Evolutionary conservation across 169 alveolate genomes (phyloP).

Genomic region (Plasmodium fragile): DNA sequence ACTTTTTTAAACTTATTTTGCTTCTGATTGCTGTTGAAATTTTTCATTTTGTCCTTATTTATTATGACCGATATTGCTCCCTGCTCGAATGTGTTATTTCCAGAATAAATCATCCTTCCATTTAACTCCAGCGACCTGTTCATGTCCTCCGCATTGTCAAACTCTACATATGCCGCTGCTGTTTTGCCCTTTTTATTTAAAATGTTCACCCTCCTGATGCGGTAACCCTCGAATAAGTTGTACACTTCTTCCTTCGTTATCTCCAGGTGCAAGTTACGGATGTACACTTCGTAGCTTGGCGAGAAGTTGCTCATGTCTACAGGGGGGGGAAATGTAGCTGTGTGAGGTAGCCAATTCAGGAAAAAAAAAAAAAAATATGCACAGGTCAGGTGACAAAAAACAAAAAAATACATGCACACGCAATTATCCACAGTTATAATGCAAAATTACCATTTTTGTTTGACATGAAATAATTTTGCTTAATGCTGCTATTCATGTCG

Average conservation of each 20-base stretch:
- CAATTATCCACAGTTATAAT: background rate
- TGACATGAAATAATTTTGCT: conserved; percentile 59
- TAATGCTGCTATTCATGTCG: conserved; percentile 28
- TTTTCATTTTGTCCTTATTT: conserved; percentile 58
- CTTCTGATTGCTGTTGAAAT: conserved; percentile 39
- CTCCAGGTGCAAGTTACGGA: conserved; percentile 44
- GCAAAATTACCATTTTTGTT: conserved; percentile 45
- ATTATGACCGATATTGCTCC: conserved; percentile 69
- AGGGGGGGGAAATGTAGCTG: background rate
- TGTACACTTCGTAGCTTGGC: conserved; percentile 42
- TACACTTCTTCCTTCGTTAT: conserved; percentile 61
- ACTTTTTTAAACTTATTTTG: conserved; percentile 58
- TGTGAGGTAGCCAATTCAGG: background rate
- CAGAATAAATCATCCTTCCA: conserved; percentile 59
- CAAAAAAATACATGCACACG: background rate
- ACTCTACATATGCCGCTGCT: conserved; percentile 70
- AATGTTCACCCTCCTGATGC: conserved; percentile 49
- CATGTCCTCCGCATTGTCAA: conserved; percentile 71
- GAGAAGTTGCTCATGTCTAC: conserved; percentile 56
- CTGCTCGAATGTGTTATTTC: conserved; percentile 59
- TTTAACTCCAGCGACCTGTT: conserved; percentile 64
- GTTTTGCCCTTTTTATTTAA: conserved; percentile 62
- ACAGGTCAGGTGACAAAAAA: background rate
- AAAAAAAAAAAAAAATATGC: background rate
- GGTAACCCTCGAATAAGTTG: conserved; percentile 61